A percentile compares a stretch with the other conserved stretches of the same genome.
phyloP scores from a whole-genome alignment of 345 rosid genomes.

The Tarenaya hassleriana region DNA sequence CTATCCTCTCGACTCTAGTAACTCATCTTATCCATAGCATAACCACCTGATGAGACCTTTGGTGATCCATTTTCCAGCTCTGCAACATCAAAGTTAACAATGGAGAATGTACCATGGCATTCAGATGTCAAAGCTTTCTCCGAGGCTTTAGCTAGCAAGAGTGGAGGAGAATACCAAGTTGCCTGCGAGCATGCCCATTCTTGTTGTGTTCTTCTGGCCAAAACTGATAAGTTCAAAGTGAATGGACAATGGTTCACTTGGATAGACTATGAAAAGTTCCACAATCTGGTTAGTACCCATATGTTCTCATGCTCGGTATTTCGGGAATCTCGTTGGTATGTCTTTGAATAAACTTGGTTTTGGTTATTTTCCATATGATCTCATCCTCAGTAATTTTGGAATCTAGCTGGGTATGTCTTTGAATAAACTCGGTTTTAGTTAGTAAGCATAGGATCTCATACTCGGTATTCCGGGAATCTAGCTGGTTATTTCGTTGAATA shows the following conservation, averaged over 20 bases:
- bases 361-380: too few relatives aligned
- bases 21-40: conserved; percentile 9
- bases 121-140: conserved; percentile 87
- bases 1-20: conserved; percentile 1
- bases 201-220: conserved; percentile 91
- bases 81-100: conserved; percentile 89
- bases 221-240: conserved; percentile 75
- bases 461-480: not conserved
- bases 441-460: too few relatives aligned
- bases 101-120: conserved; percentile 99
- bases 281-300: conserved; percentile 59
- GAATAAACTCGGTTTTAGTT: not conserved
- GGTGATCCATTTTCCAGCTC: conserved; percentile 58
- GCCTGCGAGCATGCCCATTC: conserved; percentile 98
- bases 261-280: conserved; percentile 98
- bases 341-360: not conserved
- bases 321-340: not conserved
- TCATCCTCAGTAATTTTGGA: not conserved
- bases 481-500: not conserved
- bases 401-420: not conserved
- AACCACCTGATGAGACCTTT: conserved; percentile 16
- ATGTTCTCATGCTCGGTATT: not conserved
- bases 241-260: conserved; percentile 85
- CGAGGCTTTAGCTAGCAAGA: conserved; percentile 68
- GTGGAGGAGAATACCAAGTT: conserved; percentile 79